phyloP scores from a whole-genome alignment of 345 rosid genomes.

The Salix arbutifolia region DNA sequence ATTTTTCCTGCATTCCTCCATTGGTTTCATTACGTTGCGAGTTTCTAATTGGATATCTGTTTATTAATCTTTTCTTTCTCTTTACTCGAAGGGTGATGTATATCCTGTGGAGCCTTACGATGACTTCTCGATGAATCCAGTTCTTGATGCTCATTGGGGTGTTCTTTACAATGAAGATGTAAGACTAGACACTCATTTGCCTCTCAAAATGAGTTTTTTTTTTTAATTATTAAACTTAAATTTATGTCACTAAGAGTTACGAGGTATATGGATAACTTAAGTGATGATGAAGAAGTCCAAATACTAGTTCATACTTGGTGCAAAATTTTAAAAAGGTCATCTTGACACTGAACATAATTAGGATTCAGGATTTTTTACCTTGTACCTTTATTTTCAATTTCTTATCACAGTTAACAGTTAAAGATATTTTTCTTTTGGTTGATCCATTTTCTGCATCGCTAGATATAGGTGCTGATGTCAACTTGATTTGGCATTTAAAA shows the following conservation, averaged over 20 bases:
- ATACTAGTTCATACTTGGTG: neutral
- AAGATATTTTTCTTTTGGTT: neutral
- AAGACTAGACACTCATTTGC: conserved; percentile 24
- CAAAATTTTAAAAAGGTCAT: neutral
- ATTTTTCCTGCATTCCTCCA: neutral
- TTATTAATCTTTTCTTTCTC: neutral
- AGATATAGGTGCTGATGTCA: neutral
- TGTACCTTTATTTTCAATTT: neutral
- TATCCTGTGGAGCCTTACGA: conserved; percentile 81
- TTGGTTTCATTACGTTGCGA: neutral
- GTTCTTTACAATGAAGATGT: conserved; percentile 80
- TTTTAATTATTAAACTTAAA: neutral
- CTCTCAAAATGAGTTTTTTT: neutral
- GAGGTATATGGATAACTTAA: neutral
- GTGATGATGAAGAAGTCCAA: neutral
- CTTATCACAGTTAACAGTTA: neutral
- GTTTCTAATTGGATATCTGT: conserved; percentile 4
- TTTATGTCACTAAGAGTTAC: neutral
- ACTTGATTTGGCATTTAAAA: neutral
- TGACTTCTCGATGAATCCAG: conserved; percentile 37
- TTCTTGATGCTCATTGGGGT: conserved; percentile 97
- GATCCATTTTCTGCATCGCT: neutral
- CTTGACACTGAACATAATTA: neutral
- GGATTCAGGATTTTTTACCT: neutral
- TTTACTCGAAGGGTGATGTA: conserved; percentile 68